Evolutionary conservation across 495 filamentous ascomycete species (phyloP), one percentile per base, ranked within the genome.

Genomic region (Aspergillus panamensis): DNA sequence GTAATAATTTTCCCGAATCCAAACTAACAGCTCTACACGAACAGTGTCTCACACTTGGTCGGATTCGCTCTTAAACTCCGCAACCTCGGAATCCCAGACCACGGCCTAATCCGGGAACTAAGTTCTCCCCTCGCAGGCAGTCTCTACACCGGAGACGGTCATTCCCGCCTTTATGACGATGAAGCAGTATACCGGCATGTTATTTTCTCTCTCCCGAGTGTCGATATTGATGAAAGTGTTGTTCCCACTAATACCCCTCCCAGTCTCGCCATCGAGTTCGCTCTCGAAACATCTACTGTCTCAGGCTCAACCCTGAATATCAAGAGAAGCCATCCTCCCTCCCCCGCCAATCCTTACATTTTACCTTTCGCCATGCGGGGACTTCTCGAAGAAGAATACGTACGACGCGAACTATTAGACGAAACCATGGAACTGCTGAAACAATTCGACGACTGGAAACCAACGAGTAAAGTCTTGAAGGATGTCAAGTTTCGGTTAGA

Each of bases 401-500:
- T 98, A 32, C 89, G 87, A 62, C 87, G 80, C 21, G 87, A 96
- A 64, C 70, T 96, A 16, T 77, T 81, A 47, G 74, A 79, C 2
- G 94, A 98, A 73, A 91, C 86, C 25, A 83, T 81, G 51, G 87
- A 92, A 64, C 73, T 98, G 42, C 75, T 98, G 12, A 78, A 79
- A 62, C 87, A 96, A 65, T 98, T 97, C 71, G 92, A 98, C 68
- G 85, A 90, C 44, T 98, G 94, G 94, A 91, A 88, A 67, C 94
- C 94, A 8, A 78, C 78, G 0, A 94, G 81, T 9, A 98, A 97
- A 75, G 87, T 87, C 32, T 73, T 98, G 53, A 96, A 91, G 71
- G 94, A 98, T 77, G 94, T 98, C 33, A 96, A 94, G 68, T 98
- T 95, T 69, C 81, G 94, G 62, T 75, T 98, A 40, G 94, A 98